Conservation (phyloP, 2,329 filamentous ascomycete species). For the Colletotrichum acutatum region DNA sequence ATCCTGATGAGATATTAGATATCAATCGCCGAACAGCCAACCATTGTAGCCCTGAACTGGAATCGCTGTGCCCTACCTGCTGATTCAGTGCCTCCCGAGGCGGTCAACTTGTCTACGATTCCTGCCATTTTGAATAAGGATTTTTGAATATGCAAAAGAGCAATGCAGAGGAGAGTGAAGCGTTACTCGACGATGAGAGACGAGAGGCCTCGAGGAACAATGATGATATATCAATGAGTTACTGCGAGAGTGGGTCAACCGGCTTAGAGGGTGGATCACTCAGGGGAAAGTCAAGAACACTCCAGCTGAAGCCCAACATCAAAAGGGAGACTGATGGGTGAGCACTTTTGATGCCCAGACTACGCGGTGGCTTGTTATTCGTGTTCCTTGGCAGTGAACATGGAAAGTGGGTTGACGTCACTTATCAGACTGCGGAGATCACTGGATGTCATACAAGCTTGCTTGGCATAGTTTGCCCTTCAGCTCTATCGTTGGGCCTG, state of each 20-base stretch:
- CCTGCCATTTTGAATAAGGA: constrained; percentile 41
- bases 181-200: not conserved
- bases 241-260: not conserved
- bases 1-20: constrained; percentile 42
- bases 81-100: constrained; percentile 52
- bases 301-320: not conserved
- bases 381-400: constrained; percentile 9
- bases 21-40: not conserved
- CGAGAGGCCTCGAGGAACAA: not conserved
- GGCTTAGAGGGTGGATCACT: not conserved
- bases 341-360: constrained; percentile 13
- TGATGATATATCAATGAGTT: constrained; percentile 1
- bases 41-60: not conserved
- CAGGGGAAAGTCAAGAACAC: not conserved
- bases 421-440: not conserved
- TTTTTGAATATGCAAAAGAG: not conserved
- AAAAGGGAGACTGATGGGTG: not conserved
- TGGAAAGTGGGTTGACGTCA: constrained; percentile 16
- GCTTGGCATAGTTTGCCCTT: not conserved
- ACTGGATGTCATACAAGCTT: not conserved
- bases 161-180: not conserved
- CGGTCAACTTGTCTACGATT: constrained; percentile 51
- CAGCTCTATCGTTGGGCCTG: not conserved
- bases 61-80: constrained; percentile 41
- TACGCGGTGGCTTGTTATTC: not conserved